phyloP scores from a whole-genome alignment of 2,329 filamentous ascomycete genomes.

The Orbilia blumenaviensis region DNA sequence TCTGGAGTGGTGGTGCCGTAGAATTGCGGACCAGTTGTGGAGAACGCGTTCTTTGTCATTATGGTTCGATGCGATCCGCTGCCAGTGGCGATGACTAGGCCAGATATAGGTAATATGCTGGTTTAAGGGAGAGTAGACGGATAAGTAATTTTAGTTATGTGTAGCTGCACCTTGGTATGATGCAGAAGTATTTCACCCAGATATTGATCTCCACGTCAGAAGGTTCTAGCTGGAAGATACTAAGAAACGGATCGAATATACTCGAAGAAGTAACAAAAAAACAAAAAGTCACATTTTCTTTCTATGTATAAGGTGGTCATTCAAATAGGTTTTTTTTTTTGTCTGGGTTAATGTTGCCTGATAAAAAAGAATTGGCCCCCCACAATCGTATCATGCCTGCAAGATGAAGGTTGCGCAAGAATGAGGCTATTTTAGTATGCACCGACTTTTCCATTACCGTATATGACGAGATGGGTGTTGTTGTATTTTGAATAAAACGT shows the following conservation, averaged over 20 bases:
- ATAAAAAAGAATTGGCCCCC: too few relatives aligned
- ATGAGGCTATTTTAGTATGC: constrained; percentile 8
- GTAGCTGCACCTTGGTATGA: too few relatives aligned
- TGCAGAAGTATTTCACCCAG: constrained; percentile 16
- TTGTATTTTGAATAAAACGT: constrained; percentile 2
- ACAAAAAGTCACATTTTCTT: neutral
- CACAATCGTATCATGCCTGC: too few relatives aligned
- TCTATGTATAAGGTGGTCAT: neutral
- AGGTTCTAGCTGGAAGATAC: neutral
- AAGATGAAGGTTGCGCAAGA: constrained; percentile 2
- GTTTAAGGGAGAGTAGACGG: neutral
- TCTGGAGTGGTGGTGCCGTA: too few relatives aligned
- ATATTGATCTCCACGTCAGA: constrained; percentile 33
- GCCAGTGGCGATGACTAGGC: neutral
- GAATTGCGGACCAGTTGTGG: too few relatives aligned
- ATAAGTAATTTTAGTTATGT: too few relatives aligned
- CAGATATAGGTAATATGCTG: neutral
- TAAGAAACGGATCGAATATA: neutral
- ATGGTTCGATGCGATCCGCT: neutral
- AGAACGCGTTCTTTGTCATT: neutral
- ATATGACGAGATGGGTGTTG: neutral
- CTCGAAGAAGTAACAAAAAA: neutral
- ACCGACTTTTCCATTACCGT: too few relatives aligned
- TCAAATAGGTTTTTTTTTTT: neutral
- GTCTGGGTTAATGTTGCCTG: too few relatives aligned